Evolutionary conservation across 1,284 basidiomycete species (phyloP).

Genomic region (Ustilago esculenta): DNA sequence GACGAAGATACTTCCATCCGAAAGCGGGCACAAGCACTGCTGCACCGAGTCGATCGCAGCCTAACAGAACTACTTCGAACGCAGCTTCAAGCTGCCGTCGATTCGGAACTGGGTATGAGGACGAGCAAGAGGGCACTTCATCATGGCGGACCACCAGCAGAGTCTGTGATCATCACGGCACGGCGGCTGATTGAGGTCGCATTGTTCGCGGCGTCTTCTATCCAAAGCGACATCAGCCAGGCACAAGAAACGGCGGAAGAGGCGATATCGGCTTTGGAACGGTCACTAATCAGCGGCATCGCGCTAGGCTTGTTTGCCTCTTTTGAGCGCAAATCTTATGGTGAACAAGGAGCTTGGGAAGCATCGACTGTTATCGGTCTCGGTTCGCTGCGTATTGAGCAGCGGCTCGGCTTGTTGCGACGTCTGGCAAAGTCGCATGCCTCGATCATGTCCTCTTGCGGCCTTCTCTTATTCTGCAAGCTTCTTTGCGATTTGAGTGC

Average conservation of each 20-base stretch:
- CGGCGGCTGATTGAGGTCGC: conserved; percentile 22
- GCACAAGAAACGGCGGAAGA: not conserved
- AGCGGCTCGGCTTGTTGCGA: conserved; percentile 5
- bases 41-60: conserved; percentile 19
- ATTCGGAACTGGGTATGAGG: not conserved
- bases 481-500: conserved; percentile 7
- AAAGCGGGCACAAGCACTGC: conserved; percentile 13
- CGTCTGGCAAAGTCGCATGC: not conserved
- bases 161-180: not conserved
- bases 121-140: too few relatives aligned
- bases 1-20: conserved; percentile 30
- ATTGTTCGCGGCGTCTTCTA: conserved; percentile 4
- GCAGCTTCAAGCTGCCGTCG: conserved; percentile 22
- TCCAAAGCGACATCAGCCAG: not conserved
- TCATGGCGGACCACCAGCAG: not conserved
- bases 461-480: conserved; percentile 5
- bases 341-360: not conserved
- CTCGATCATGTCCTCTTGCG: not conserved
- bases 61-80: conserved; percentile 16
- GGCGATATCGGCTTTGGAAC: conserved; percentile 1
- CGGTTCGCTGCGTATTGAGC: not conserved
- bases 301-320: conserved; percentile 6
- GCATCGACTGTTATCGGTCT: not conserved
- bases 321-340: not conserved
- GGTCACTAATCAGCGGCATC: conserved; percentile 7